Conservation (phyloP, 2,329 filamentous ascomycete genomes). For the Pseudodiploospora longispora region DNA sequence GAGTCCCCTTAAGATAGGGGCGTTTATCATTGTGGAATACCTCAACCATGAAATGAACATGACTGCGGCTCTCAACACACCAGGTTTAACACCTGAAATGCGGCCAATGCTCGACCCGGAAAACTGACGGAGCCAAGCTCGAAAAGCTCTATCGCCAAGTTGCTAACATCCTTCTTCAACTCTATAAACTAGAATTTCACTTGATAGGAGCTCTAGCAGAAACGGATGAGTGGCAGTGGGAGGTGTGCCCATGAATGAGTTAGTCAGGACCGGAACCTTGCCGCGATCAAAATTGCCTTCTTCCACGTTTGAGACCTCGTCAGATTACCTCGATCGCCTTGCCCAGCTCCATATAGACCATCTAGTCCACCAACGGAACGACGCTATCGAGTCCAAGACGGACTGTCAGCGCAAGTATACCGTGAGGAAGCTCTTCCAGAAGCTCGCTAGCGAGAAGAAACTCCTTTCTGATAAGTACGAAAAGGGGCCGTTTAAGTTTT, state of each 20-base stretch:
- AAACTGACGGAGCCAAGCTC: conserved; percentile 21
- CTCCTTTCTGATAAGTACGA: conserved; percentile 4
- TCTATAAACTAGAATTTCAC: conserved; percentile 24
- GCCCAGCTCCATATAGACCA: conserved; percentile 30
- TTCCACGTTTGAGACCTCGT: conserved; percentile 20
- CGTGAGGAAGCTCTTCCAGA: conserved; percentile 24
- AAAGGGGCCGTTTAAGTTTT: background rate
- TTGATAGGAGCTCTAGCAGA: conserved; percentile 30
- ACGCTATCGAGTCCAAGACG: conserved; percentile 22
- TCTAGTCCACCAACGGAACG: conserved; percentile 29
- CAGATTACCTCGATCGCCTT: conserved; percentile 25
- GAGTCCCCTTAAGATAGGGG: conserved; percentile 25
- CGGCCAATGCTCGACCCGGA: conserved; percentile 10
- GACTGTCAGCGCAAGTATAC: conserved; percentile 25
- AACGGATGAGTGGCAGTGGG: no score
- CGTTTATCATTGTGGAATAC: conserved; percentile 31
- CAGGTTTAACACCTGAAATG: conserved; percentile 20
- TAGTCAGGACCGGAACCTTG: conserved; percentile 22
- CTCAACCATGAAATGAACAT: conserved; percentile 21
- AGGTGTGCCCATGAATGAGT: conserved; percentile 16
- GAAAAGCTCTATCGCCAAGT: conserved; percentile 30
- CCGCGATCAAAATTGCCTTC: conserved; percentile 26
- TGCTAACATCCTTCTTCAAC: conserved; percentile 33
- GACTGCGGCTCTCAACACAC: conserved; percentile 20
- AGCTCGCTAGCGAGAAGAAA: conserved; percentile 12